These are phyloP conservation scores for Beta macrorhiza DNA, from an alignment of 179 eudicot species.

Conservation along the genomic window DNA sequence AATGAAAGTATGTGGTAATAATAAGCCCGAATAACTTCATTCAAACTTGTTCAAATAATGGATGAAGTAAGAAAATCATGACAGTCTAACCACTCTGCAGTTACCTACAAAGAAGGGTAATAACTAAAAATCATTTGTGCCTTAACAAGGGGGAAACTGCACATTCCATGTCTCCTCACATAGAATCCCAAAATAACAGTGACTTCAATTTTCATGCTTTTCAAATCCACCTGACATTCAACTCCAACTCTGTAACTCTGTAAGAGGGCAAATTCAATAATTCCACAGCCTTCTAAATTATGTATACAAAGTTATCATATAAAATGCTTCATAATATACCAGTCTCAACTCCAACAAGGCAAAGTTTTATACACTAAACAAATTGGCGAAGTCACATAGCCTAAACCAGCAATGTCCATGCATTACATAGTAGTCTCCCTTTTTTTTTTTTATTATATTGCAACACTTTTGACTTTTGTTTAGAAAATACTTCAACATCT, in stretches of 20 bases:
- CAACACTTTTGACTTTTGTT: too few species aligned
- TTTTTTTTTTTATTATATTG: too few species aligned
- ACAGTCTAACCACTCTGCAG: neutral
- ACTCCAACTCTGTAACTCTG: neutral
- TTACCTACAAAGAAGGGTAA: neutral
- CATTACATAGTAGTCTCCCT: neutral
- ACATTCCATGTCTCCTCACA: neutral
- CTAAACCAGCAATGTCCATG: neutral
- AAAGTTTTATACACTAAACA: neutral
- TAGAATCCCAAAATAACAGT: neutral
- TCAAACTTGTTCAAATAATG: neutral
- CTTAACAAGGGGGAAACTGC: neutral
- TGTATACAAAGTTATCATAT: neutral
- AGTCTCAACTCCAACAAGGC: neutral
- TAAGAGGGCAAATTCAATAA: neutral
- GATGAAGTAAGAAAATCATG: neutral
- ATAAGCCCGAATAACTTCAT: neutral
- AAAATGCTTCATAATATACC: neutral
- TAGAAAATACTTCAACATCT: too few species aligned
- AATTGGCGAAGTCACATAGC: neutral
- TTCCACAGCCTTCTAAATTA: neutral
- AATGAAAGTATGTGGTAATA: neutral
- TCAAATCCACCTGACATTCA: neutral
- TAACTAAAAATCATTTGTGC: neutral
- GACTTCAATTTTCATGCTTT: neutral